These are phyloP conservation scores for Nicotiana tabacum DNA, from an alignment of 257 asterid species.

Conservation along the genomic window DNA sequence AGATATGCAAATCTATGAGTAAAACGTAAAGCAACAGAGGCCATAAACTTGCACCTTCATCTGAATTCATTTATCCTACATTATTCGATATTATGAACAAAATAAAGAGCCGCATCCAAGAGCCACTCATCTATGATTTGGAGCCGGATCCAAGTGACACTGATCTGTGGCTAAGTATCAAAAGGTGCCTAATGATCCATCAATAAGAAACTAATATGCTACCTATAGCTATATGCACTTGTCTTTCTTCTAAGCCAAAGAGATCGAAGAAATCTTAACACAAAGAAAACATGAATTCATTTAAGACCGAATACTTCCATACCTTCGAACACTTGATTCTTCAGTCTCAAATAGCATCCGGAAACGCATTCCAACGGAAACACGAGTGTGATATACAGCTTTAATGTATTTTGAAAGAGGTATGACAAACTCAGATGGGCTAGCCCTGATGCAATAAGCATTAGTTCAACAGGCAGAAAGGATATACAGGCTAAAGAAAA, in stretches of 20 bases:
- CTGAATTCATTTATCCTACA: constrained; percentile 2
- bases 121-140: background rate
- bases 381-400: constrained; percentile 93
- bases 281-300: background rate
- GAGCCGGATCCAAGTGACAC: background rate
- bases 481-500: background rate
- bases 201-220: background rate
- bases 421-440: constrained; percentile 93
- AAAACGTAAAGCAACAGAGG: background rate
- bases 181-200: background rate
- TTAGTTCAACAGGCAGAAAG: constrained; percentile 9
- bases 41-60: constrained; percentile 2
- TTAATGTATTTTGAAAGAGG: constrained; percentile 84
- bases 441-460: constrained; percentile 59
- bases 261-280: background rate
- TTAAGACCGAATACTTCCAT: background rate
- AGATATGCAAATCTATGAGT: background rate
- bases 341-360: constrained; percentile 98
- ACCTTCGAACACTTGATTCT: constrained; percentile 99
- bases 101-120: background rate
- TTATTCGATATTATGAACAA: background rate
- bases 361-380: constrained; percentile 96
- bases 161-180: background rate
- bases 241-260: background rate
- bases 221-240: background rate